Conservation (phyloP, 345 rosid species). For the Populus davidiana region DNA sequence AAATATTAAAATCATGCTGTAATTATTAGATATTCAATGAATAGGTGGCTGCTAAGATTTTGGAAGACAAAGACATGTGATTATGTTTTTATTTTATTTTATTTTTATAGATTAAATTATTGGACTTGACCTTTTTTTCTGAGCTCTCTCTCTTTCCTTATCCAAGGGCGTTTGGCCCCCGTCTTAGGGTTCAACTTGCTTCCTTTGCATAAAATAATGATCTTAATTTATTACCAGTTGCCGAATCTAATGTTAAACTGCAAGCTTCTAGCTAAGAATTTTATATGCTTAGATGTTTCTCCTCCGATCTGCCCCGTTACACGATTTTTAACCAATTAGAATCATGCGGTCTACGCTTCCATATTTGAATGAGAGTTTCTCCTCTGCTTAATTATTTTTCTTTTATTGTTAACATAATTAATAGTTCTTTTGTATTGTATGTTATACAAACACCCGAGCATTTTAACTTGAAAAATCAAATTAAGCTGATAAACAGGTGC, state of each 20-base stretch:
- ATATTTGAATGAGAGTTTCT: no score
- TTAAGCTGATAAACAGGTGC: no score
- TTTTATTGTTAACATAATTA: no score
- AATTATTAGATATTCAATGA: background rate
- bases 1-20: no score
- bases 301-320: background rate
- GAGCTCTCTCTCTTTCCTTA: background rate
- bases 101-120: background rate
- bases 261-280: background rate
- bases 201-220: background rate
- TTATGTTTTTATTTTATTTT: background rate
- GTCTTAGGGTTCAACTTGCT: background rate
- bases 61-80: constrained; percentile 9
- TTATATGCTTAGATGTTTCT: background rate
- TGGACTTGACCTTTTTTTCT: background rate
- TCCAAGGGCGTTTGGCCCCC: background rate
- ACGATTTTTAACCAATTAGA: background rate
- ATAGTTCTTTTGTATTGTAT: no score
- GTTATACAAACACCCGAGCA: no score
- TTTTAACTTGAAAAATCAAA: no score
- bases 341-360: no score
- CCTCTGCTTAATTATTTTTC: no score
- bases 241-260: background rate
- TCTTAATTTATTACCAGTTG: background rate
- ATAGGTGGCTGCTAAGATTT: constrained; percentile 12